Conservation (phyloP, 1,139 yeast genomes). For the Debaryomyces sp. region DNA sequence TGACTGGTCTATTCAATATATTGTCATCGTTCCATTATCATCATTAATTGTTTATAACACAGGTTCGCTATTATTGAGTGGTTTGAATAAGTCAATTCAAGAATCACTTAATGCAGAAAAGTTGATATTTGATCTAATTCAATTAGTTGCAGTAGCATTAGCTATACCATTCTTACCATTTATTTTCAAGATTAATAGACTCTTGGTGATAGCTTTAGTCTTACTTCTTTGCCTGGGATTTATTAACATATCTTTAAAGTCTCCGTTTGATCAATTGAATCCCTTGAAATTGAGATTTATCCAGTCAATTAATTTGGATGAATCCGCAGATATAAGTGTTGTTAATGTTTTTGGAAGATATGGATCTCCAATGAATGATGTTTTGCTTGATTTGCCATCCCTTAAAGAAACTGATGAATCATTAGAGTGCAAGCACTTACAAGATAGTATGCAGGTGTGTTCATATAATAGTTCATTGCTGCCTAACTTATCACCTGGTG, state of each 20-base stretch:
- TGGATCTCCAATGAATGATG: slow-evolving; percentile 36
- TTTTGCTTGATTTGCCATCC: slow-evolving; percentile 66
- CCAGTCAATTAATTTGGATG: slow-evolving; percentile 54
- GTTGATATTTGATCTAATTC: slow-evolving; percentile 49
- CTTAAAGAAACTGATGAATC: slow-evolving; percentile 38
- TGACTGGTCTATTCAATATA: slow-evolving; percentile 80
- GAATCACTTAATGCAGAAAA: slow-evolving; percentile 55
- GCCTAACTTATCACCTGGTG: slow-evolving; percentile 56
- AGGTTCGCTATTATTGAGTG: slow-evolving; percentile 60
- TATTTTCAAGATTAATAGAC: slow-evolving; percentile 64
- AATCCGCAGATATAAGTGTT: slow-evolving; percentile 28
- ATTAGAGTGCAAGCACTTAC: slow-evolving; percentile 36
- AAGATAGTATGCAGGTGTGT: slow-evolving; percentile 57
- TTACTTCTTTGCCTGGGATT: slow-evolving; percentile 37
- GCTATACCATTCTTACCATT: slow-evolving; percentile 70
- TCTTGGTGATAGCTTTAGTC: slow-evolving; percentile 45
- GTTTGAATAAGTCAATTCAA: slow-evolving; percentile 68
- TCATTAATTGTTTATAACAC: slow-evolving; percentile 53
- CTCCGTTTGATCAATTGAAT: slow-evolving; percentile 58
- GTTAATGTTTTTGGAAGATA: slow-evolving; percentile 57
- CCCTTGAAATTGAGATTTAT: slow-evolving; percentile 74
- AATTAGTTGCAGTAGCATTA: slow-evolving; percentile 38
- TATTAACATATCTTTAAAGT: slow-evolving; percentile 34
- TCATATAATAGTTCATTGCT: slow-evolving; percentile 47
- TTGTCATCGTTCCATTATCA: slow-evolving; percentile 67